Evolutionary conservation across 2,329 filamentous ascomycete species (phyloP), one percentile per base, ranked within the genome.

Genomic region (Cadophora gregata): DNA sequence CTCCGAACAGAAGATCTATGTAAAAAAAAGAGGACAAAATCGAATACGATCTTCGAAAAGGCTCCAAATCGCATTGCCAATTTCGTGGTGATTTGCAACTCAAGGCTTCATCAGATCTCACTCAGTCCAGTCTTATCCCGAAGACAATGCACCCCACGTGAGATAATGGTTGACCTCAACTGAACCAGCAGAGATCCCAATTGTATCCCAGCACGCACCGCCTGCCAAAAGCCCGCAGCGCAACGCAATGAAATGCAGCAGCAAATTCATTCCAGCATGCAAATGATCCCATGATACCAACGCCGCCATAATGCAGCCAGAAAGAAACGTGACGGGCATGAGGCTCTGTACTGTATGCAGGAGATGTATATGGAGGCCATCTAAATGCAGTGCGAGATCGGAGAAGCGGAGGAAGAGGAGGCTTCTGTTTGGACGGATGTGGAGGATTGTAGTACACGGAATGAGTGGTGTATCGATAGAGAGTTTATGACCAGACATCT

Each of bases 401-500:
- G 27, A 51, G 55, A 16, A 36, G 48, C 9, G 45, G 29, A 12
- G 12, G 42, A 4, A 47, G 19, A 7, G 6, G 42, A 47, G 24
- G 27, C 10, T n/a, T 14, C n/a, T 42, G 48, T 38, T 36, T 38
- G 33, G 3, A 19, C 14, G 33, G 1, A 33, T 25, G 14, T 12
- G 21, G 31, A 27, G 14, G n/a, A 8, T 9, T 21, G n/a, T 3
- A 7, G n/a, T 21, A 4, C n/a, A 21, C n/a, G 25, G 21, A 2
- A 31, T 27, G 14, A 21, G 25, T 45, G 48, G 19, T n/a, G 24
- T 9, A 21, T 29, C n/a, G 31, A 38, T 62, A 24, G 14, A 14
- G 19, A 29, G 14, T 65, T 42, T 64, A 67, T 47, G 66, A 65
- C 62, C 62, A 65, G 29, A 65, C 62, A 14, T 65, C 62, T 62